These are phyloP conservation scores for Epichloe hybrida DNA, from an alignment of 2,329 filamentous ascomycete genomes.

Conservation along the genomic window DNA sequence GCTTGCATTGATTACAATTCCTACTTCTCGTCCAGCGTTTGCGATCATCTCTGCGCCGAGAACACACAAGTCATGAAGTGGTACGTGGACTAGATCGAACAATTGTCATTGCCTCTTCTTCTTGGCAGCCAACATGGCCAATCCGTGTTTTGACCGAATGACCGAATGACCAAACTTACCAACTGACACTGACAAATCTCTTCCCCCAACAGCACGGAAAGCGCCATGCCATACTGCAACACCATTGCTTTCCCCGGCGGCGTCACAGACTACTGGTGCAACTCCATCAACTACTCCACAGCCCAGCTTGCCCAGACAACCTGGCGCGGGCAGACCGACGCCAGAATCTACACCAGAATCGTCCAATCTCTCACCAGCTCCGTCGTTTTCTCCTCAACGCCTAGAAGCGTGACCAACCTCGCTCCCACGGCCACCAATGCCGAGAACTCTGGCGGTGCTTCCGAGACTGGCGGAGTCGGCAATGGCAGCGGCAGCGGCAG, in stretches of 20 bases:
- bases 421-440: constrained; percentile 1
- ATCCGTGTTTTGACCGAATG: background rate
- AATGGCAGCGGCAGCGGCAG: background rate
- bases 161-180: too few species aligned
- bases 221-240: constrained; percentile 27
- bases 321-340: constrained; percentile 21
- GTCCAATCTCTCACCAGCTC: background rate
- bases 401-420: background rate
- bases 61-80: constrained; percentile 33
- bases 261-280: constrained; percentile 33
- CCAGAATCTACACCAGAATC: background rate
- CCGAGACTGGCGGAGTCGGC: background rate
- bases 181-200: background rate
- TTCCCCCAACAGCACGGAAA: constrained; percentile 20
- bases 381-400: background rate
- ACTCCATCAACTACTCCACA: constrained; percentile 18
- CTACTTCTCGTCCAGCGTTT: constrained; percentile 22
- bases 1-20: constrained; percentile 26
- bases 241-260: constrained; percentile 28
- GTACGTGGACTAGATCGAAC: constrained; percentile 14
- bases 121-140: too few species aligned
- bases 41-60: constrained; percentile 25
- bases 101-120: background rate
- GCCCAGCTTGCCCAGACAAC: constrained; percentile 26
- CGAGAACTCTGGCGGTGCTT: background rate